A percentile compares a stretch with the other conserved stretches of the same genome.
phyloP scores from a whole-genome alignment of 2,329 filamentous ascomycete genomes.

The Orbilia brochopaga region DNA sequence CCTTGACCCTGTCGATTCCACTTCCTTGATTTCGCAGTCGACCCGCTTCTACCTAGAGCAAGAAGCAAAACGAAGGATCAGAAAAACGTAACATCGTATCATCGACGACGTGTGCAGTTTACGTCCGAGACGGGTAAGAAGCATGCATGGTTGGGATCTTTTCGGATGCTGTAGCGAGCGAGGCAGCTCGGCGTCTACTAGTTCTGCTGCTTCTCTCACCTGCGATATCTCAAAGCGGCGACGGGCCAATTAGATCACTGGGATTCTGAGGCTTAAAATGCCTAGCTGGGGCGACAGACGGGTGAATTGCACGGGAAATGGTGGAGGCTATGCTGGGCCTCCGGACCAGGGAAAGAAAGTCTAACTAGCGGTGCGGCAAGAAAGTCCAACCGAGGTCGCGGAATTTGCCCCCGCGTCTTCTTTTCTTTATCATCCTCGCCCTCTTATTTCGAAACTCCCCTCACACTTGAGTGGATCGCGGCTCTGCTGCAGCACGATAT shows the following conservation, averaged over 20 bases:
- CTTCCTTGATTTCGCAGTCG: background rate
- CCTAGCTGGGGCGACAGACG: background rate
- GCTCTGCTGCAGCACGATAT: constrained; percentile 2
- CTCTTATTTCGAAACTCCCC: background rate
- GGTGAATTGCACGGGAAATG: background rate
- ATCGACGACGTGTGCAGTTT: too few relatives aligned
- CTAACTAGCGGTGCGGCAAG: background rate
- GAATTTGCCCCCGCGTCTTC: background rate
- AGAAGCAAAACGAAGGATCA: too few relatives aligned
- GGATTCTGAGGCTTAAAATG: background rate
- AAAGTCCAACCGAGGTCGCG: background rate
- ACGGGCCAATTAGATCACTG: background rate
- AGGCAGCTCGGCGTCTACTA: too few relatives aligned
- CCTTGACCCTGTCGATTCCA: too few relatives aligned
- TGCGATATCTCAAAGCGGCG: background rate
- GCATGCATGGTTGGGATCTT: constrained; percentile 5
- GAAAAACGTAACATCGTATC: too few relatives aligned
- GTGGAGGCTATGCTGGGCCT: constrained; percentile 7
- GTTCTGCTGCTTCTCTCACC: background rate
- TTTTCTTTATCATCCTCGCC: background rate
- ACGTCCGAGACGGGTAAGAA: too few relatives aligned
- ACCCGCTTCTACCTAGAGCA: too few relatives aligned
- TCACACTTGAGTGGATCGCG: background rate
- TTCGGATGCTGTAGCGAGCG: constrained; percentile 1
- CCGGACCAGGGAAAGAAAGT: background rate